phyloP scores from a whole-genome alignment of 2,329 filamentous ascomycete species.

The Fusarium agapanthi region DNA sequence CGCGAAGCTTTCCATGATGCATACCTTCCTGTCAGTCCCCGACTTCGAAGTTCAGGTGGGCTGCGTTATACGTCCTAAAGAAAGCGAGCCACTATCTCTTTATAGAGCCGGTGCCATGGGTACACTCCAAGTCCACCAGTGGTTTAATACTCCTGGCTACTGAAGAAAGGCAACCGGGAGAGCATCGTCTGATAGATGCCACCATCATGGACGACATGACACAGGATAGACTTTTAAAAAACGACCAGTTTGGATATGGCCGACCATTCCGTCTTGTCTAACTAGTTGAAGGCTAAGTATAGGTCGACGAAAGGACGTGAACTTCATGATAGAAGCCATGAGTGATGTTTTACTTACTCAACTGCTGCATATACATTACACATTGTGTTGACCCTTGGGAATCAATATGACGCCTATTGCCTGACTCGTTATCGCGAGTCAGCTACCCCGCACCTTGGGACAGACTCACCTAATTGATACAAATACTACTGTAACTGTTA shows the following conservation, averaged over 20 bases:
- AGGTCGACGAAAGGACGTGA: no score
- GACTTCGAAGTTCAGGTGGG: no score
- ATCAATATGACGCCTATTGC: rapidly evolving
- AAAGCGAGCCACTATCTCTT: neutral
- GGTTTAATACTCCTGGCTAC: neutral
- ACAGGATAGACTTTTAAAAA: neutral
- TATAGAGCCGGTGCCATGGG: neutral
- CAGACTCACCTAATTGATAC: no score
- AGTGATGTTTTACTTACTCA: no score
- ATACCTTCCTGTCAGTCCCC: neutral
- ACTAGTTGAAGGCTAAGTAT: neutral
- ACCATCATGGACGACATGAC: neutral
- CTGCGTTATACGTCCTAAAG: neutral
- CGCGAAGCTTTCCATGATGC: neutral
- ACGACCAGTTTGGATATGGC: neutral
- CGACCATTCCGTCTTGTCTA: neutral
- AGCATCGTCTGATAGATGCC: neutral
- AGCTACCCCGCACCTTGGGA: neutral
- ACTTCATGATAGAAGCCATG: no score
- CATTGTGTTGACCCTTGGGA: no score
- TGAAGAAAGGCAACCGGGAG: neutral
- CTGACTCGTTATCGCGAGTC: neutral
- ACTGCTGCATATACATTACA: no score
- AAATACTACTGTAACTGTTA: no score
- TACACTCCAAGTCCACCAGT: neutral